phyloP scores from a whole-genome alignment of 495 filamentous ascomycete species.

The Annulohypoxylon nitens region DNA sequence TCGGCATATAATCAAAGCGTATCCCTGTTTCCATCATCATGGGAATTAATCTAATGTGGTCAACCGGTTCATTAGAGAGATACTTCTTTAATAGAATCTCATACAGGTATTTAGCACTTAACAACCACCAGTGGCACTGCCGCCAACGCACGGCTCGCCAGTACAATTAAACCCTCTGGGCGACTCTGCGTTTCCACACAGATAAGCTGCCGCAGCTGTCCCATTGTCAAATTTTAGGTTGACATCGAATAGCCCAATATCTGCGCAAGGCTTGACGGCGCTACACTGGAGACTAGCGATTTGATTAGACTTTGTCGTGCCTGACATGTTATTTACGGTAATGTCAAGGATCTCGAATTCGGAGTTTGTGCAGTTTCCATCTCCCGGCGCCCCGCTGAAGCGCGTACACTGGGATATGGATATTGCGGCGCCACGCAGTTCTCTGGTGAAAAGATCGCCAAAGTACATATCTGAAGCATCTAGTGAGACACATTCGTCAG shows the following conservation, averaged over 20 bases:
- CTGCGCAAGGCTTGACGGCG: conserved; percentile 1
- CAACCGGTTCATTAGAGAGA: too few species aligned
- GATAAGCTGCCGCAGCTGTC: not conserved
- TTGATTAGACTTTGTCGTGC: not conserved
- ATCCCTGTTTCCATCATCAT: not conserved
- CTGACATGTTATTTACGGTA: not conserved
- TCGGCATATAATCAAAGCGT: not conserved
- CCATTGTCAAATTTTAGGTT: conserved; percentile 5
- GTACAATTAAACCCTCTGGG: conserved; percentile 10
- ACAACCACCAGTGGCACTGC: conserved; percentile 3
- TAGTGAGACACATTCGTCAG: not conserved
- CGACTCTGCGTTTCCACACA: conserved; percentile 7
- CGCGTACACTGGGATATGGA: conserved; percentile 12
- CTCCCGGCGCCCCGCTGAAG: conserved; percentile 10
- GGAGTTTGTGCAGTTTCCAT: conserved; percentile 16
- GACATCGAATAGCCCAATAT: conserved; percentile 12
- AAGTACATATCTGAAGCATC: conserved; percentile 10
- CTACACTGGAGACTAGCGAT: conserved; percentile 6
- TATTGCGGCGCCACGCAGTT: not conserved
- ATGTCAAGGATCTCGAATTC: conserved; percentile 3
- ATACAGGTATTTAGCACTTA: not conserved
- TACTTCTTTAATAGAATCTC: not conserved
- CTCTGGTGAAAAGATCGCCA: not conserved
- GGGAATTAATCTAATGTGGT: too few species aligned
- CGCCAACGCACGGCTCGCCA: conserved; percentile 7